A percentile compares a stretch with the other conserved stretches of the same genome.
These are phyloP conservation scores for Hymenoscyphus albidus DNA, from an alignment of 2,329 filamentous ascomycete species.

Conservation along the genomic window DNA sequence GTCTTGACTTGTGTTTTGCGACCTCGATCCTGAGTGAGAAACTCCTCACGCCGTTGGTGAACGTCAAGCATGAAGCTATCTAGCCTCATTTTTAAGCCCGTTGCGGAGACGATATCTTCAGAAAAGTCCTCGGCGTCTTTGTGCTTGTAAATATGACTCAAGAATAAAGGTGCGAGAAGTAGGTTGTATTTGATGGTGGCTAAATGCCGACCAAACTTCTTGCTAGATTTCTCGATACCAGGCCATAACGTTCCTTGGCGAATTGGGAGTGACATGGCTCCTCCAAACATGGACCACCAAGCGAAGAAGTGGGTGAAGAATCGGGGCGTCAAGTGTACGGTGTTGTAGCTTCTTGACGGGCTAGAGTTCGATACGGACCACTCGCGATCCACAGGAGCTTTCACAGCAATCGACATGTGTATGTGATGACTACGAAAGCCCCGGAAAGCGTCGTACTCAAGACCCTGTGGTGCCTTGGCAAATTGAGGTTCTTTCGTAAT, in stretches of 20 bases:
- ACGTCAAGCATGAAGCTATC: constrained; percentile 98
- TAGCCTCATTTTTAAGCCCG: constrained; percentile 91
- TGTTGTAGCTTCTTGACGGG: constrained; percentile 88
- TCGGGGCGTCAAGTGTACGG: constrained; percentile 86
- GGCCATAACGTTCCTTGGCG: constrained; percentile 91
- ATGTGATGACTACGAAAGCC: constrained; percentile 98
- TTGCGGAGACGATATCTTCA: constrained; percentile 78
- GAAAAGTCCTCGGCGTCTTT: constrained; percentile 87
- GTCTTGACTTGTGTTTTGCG: constrained; percentile 75
- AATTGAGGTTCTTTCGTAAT: constrained; percentile 76
- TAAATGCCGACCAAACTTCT: constrained; percentile 94
- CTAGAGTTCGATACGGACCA: constrained; percentile 75
- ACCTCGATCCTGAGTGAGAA: constrained; percentile 75
- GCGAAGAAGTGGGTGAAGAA: constrained; percentile 98
- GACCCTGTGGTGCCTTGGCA: constrained; percentile 54
- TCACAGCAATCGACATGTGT: constrained; percentile 87
- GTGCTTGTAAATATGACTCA: constrained; percentile 98
- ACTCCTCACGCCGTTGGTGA: constrained; percentile 89
- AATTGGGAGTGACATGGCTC: constrained; percentile 89
- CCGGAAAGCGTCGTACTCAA: constrained; percentile 83
- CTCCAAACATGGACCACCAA: constrained; percentile 97
- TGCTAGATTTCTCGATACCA: constrained; percentile 90
- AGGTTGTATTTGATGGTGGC: constrained; percentile 99
- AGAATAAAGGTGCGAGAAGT: constrained; percentile 83
- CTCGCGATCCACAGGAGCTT: constrained; percentile 80